Conservation (phyloP, 1,284 basidiomycete genomes). For the Tylopilus sp. region DNA sequence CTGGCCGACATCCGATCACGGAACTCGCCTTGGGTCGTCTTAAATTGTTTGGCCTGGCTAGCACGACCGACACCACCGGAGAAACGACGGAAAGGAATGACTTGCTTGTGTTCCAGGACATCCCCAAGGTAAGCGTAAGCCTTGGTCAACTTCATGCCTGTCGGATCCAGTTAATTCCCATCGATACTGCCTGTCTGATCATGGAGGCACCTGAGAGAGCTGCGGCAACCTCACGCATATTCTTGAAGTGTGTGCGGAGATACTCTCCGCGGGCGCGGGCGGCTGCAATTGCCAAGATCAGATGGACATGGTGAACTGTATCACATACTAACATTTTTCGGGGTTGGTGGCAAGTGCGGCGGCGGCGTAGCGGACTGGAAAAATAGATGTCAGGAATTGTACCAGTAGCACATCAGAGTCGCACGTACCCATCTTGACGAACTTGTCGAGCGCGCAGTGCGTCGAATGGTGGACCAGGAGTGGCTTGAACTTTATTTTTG, state of each 20-base stretch:
- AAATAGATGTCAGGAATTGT: constrained; percentile 7
- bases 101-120: constrained; percentile 95
- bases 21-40: constrained; percentile 87
- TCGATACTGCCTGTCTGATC: not conserved
- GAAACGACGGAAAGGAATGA: constrained; percentile 97
- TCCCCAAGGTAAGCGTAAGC: constrained; percentile 94
- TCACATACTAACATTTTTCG: constrained; percentile 76
- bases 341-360: constrained; percentile 83
- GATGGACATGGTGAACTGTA: constrained; percentile 1
- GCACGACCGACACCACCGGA: constrained; percentile 96
- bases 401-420: not conserved
- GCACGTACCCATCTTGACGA: constrained; percentile 36
- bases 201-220: constrained; percentile 70
- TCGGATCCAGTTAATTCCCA: not conserved
- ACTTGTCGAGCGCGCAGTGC: constrained; percentile 26
- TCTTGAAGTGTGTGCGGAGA: constrained; percentile 99
- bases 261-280: constrained; percentile 94
- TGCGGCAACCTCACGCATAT: constrained; percentile 95
- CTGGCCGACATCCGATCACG: not conserved
- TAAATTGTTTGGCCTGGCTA: constrained; percentile 97
- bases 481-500: constrained; percentile 36
- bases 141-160: constrained; percentile 93
- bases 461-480: constrained; percentile 8
- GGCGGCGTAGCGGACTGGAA: constrained; percentile 85
- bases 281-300: constrained; percentile 46